Evolutionary conservation across 179 eudicot genomes (phyloP).

Genomic region (Silene noctiflora): DNA sequence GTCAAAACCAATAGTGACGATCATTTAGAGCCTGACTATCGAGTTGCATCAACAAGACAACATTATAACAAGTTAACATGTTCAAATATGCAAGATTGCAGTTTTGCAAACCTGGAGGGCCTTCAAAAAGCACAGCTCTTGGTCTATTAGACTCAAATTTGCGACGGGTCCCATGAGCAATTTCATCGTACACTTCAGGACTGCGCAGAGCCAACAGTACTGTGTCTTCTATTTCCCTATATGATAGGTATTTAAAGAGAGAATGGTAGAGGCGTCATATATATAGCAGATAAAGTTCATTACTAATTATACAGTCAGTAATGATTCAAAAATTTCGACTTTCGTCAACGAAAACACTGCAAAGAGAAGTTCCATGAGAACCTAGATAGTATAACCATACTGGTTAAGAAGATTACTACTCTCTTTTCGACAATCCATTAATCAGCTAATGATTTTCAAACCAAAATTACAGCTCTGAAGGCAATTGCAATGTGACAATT

Average conservation of each 20-base stretch:
- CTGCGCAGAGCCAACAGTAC: constrained; percentile 78
- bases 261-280: background rate
- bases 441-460: background rate
- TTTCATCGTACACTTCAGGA: constrained; percentile 96
- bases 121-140: constrained; percentile 92
- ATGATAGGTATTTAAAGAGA: background rate
- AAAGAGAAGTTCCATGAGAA: background rate
- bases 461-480: background rate
- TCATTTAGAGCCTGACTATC: background rate
- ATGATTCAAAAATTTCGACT: too few species aligned
- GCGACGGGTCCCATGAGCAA: constrained; percentile 90
- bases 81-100: constrained; percentile 11
- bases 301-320: background rate
- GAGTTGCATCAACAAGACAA: background rate
- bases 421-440: background rate
- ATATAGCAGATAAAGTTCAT: background rate
- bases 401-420: background rate
- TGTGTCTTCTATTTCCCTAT: constrained; percentile 89
- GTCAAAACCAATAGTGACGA: background rate
- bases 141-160: constrained; percentile 96
- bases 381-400: background rate
- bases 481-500: background rate
- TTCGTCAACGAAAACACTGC: background rate
- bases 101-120: constrained; percentile 81
- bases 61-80: background rate